Conservation (phyloP, 805 yeast genomes). For the Kodamaea laetipori region DNA sequence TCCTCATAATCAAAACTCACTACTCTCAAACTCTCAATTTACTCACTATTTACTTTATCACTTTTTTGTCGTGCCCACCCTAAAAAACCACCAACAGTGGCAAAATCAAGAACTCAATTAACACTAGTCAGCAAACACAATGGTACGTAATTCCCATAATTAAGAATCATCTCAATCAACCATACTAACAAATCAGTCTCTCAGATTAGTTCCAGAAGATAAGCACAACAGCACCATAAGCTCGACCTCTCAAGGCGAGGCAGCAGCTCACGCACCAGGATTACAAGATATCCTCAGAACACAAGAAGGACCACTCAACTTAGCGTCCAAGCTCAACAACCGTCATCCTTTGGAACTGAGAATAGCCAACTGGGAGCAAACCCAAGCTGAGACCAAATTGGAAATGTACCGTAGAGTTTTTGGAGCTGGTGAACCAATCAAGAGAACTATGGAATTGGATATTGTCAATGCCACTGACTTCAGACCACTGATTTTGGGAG, state of each 20-base stretch:
- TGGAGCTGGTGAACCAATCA: slow-evolving; percentile 94
- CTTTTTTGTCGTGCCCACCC: slow-evolving; percentile 2
- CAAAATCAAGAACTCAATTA: not conserved
- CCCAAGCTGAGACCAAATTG: slow-evolving; percentile 67
- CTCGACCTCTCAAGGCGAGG: slow-evolving; percentile 52
- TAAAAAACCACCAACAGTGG: slow-evolving; percentile 7
- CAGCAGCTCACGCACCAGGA: slow-evolving; percentile 68
- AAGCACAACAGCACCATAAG: slow-evolving; percentile 49
- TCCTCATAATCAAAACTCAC: too few species aligned
- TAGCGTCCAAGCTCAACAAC: slow-evolving; percentile 64
- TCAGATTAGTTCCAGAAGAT: slow-evolving; percentile 58
- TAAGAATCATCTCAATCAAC: not conserved
- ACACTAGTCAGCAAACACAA: not conserved
- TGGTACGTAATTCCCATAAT: not conserved
- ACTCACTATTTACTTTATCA: not conserved
- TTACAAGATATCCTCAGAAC: slow-evolving; percentile 69
- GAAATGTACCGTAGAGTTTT: slow-evolving; percentile 80
- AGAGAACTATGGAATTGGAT: slow-evolving; percentile 83
- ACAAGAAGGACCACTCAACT: slow-evolving; percentile 61
- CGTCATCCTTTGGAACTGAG: slow-evolving; percentile 87
- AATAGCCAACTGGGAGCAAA: slow-evolving; percentile 75
- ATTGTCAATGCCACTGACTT: slow-evolving; percentile 71
- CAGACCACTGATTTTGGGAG: slow-evolving; percentile 65
- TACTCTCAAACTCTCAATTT: not conserved
- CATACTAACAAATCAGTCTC: slow-evolving; percentile 35